Evolutionary conservation across 2,329 filamentous ascomycete genomes (phyloP).

Genomic region (Alternaria gansuensis): DNA sequence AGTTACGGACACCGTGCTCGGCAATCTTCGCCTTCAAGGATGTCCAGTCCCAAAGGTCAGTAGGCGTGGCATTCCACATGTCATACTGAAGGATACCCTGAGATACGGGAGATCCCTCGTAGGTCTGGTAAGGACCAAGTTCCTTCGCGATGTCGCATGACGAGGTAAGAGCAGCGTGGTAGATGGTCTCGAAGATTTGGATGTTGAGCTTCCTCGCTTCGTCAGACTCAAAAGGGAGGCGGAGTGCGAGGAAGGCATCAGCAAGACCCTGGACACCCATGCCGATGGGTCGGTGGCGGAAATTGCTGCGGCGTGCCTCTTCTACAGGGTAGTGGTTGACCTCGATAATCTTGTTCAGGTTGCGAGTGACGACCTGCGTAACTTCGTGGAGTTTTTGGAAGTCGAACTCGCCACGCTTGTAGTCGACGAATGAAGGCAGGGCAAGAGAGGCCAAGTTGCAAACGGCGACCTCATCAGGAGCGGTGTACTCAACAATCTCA

Average conservation of each 20-base stretch:
- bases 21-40: slow-evolving; percentile 88
- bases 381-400: slow-evolving; percentile 98
- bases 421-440: slow-evolving; percentile 89
- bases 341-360: slow-evolving; percentile 98
- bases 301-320: slow-evolving; percentile 94
- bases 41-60: slow-evolving; percentile 96
- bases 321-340: slow-evolving; percentile 98
- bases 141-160: slow-evolving; percentile 87
- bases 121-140: slow-evolving; percentile 85
- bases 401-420: slow-evolving; percentile 84
- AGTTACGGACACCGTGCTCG: slow-evolving; percentile 93
- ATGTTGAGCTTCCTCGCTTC: slow-evolving; percentile 94
- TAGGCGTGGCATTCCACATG: slow-evolving; percentile 96
- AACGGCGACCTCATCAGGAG: slow-evolving; percentile 96
- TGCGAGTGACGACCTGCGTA: slow-evolving; percentile 87
- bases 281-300: slow-evolving; percentile 94
- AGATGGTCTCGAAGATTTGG: slow-evolving; percentile 99
- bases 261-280: slow-evolving; percentile 97
- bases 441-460: slow-evolving; percentile 97
- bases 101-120: slow-evolving; percentile 91
- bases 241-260: slow-evolving; percentile 95
- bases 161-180: slow-evolving; percentile 90
- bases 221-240: slow-evolving; percentile 94
- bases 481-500: slow-evolving; percentile 96
- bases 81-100: slow-evolving; percentile 97